Base-by-base conservation (phyloP, 768 basidiomycete species). In the Cystoderma amianthinum region DNA sequence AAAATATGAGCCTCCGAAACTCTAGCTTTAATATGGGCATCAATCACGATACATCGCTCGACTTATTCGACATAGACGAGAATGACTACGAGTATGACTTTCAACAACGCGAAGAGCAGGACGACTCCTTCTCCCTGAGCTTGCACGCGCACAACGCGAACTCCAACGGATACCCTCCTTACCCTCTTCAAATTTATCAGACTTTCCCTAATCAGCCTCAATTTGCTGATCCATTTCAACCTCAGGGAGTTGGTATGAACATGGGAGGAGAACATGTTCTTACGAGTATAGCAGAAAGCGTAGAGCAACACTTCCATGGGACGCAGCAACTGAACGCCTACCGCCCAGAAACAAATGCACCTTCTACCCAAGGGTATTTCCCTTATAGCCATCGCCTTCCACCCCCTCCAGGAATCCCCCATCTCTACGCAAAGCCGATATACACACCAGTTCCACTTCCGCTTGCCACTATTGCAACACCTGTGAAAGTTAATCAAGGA, bases 21-120 rank as follows among this genome's bases (percentile, higher is more conserved):
- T 46, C 50, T 38, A 60, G 53, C 43, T 60, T 62, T 44, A 68
- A 59, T 44, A 46, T 62, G 36, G 58, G 60, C 30, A 45, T 65
- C 20, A 64, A 62, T 40, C 59, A 59, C 54, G 72, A 70, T 50
- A 62, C 71, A 53, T 63, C 68, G 51, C 49, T 71, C 32, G 75
- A 84, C 25, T 63, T 85, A 43, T 86, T 83, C 54, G 80, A 86
- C 52, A 85, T 87, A 46, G 78, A 84, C 50, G 85, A 86, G 57
- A 78, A 80, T 52, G 76, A 78, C 43, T 74, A 74, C 50, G 78
- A 79, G 53, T 63, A 67, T 42, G 65, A 69, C n/a, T 59, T 59
- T 45, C 51, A 49, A 38, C 50, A 53, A 19, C 51, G 56, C 21
- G 62, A 64, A 18, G 55, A 65, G 23, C 52, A 61, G 15, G 59